Conservation (phyloP, 1,284 basidiomycete species). For the Mycosarcoma mackinlayi region DNA sequence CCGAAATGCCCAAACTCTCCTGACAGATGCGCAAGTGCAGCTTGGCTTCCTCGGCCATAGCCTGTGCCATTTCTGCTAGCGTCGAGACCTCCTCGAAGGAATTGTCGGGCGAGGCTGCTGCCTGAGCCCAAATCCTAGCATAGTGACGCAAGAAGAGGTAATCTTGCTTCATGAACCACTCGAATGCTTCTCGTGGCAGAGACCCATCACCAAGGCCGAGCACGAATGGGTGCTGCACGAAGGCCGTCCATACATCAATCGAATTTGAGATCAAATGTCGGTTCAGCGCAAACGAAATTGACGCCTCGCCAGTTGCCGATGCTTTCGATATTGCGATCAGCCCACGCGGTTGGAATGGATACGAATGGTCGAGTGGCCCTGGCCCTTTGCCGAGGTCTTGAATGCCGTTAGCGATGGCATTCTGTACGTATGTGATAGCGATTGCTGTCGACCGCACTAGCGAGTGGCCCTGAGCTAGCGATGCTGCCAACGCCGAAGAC, state of each 20-base stretch:
- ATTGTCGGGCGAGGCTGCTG: conserved; percentile 71
- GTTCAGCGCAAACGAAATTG: conserved; percentile 49
- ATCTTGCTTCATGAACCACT: conserved; percentile 82
- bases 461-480: conserved; percentile 74
- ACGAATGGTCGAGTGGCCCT: conserved; percentile 89
- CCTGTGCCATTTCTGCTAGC: conserved; percentile 73
- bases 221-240: conserved; percentile 81
- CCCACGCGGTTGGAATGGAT: conserved; percentile 71
- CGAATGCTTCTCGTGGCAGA: conserved; percentile 76
- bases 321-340: conserved; percentile 20
- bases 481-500: conserved; percentile 81
- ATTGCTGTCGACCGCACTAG: conserved; percentile 74
- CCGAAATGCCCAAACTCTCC: conserved; percentile 45
- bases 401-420: conserved; percentile 79
- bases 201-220: conserved; percentile 78
- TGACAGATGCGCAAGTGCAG: conserved; percentile 55
- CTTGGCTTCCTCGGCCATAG: conserved; percentile 54
- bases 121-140: conserved; percentile 73
- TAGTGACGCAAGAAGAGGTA: conserved; percentile 72
- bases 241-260: conserved; percentile 60
- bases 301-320: conserved; percentile 23
- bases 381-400: conserved; percentile 78
- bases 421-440: conserved; percentile 80
- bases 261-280: conserved; percentile 55
- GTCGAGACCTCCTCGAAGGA: conserved; percentile 75